These are phyloP conservation scores for Calonectria hawksworthii DNA, from an alignment of 2,329 filamentous ascomycete genomes.

Conservation along the genomic window DNA sequence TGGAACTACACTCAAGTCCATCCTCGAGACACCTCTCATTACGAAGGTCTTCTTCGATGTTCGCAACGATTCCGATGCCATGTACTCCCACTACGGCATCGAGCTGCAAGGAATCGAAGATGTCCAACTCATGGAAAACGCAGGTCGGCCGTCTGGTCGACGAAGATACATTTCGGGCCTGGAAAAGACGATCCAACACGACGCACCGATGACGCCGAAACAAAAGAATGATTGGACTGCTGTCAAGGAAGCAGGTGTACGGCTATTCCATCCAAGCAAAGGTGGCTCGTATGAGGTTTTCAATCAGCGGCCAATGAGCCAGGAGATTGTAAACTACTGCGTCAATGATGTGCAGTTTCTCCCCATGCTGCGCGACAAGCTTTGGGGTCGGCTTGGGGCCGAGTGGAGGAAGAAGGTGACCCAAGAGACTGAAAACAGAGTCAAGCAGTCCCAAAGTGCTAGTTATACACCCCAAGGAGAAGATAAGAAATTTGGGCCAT, in stretches of 20 bases:
- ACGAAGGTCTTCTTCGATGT: constrained; percentile 71
- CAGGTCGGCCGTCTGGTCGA: background rate
- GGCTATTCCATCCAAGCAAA: constrained; percentile 55
- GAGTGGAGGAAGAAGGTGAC: constrained; percentile 41
- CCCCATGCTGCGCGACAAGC: constrained; percentile 50
- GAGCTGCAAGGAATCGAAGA: constrained; percentile 61
- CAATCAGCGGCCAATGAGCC: constrained; percentile 57
- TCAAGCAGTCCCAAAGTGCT: constrained; percentile 47
- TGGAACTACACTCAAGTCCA: constrained; percentile 9
- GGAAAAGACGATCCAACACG: background rate
- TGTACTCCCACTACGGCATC: constrained; percentile 62
- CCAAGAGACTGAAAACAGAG: constrained; percentile 44
- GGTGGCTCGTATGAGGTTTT: constrained; percentile 64
- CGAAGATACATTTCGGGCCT: constrained; percentile 12
- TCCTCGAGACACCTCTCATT: constrained; percentile 12
- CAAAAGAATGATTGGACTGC: constrained; percentile 44
- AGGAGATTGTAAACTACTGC: constrained; percentile 60
- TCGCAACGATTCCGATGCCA: constrained; percentile 69
- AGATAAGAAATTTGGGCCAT: constrained; percentile 8
- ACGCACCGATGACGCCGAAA: constrained; percentile 3
- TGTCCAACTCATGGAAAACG: constrained; percentile 70
- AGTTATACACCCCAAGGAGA: constrained; percentile 34
- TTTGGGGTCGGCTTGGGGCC: constrained; percentile 39
- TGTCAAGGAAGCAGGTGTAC: constrained; percentile 53
- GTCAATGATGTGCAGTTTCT: constrained; percentile 60